phyloP scores from a whole-genome alignment of 2,329 filamentous ascomycete species.

The Raffaelea arxii region DNA sequence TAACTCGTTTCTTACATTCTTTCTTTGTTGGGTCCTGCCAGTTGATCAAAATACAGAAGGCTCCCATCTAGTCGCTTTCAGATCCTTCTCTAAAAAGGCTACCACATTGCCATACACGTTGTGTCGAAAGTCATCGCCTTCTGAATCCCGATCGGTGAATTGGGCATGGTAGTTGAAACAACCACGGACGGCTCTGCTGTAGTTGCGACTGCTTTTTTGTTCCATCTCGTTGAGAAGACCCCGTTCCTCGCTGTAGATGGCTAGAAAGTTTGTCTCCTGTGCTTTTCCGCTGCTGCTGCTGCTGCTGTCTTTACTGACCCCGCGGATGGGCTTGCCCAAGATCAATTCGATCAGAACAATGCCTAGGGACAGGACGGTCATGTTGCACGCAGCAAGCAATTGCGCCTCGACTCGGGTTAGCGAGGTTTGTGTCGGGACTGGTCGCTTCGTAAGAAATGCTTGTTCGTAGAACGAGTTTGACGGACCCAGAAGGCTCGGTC shows the following conservation, averaged over 20 bases:
- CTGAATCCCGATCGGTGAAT: not conserved
- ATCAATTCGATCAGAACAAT: slow-evolving; percentile 15
- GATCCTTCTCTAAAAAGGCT: slow-evolving; percentile 10
- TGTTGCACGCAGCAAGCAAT: not conserved
- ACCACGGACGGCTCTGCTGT: slow-evolving; percentile 11
- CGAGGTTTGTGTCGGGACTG: no score
- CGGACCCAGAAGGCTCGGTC: no score
- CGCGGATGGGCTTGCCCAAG: slow-evolving; percentile 4
- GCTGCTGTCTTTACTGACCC: not conserved
- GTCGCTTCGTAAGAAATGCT: no score
- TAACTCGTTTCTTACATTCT: no score
- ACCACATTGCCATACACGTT: slow-evolving; percentile 9
- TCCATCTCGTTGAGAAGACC: not conserved
- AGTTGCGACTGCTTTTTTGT: slow-evolving; percentile 9
- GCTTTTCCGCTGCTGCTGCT: not conserved
- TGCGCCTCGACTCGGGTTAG: no score
- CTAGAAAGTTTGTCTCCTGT: no score
- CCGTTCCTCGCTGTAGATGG: slow-evolving; percentile 1
- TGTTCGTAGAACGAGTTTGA: no score
- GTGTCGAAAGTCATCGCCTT: slow-evolving; percentile 8
- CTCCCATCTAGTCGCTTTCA: no score
- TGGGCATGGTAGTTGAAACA: slow-evolving; percentile 7
- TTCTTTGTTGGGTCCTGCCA: no score
- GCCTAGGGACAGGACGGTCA: slow-evolving; percentile 11
- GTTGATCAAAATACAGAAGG: no score